Base-by-base conservation (phyloP, 1,284 basidiomycete species). In the Leucoagaricus sp. region DNA sequence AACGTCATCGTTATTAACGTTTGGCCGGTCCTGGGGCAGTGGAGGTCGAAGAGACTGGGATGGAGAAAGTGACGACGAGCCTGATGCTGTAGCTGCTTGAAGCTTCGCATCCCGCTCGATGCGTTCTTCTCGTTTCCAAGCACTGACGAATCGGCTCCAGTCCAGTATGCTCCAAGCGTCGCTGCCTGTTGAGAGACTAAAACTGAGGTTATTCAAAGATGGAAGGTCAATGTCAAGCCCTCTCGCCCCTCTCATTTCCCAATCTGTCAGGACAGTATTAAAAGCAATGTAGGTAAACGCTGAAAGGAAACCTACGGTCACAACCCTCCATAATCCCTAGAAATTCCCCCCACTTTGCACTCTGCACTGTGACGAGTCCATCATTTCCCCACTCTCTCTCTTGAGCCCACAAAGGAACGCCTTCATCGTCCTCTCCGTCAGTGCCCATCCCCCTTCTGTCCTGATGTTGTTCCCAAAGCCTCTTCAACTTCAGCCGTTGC, bases 321-420 rank as follows among this genome's bases (percentile, higher is more conserved):
- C 87, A 91, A 2, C 88, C 90, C 61, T 97, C 92, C 67, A 99
- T 80, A 19, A 87, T 85, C 4, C 96, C 96, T 15, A 99, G 74
- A 72, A 94, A 96, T 67, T 95, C 92, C 23, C 95, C 95, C 94
- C 94, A 97, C 63, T 86, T 86, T 13, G 95, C 93, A 63, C 89
- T 92, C 61, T 90, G 85, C 13, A 99, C 82, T 10, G 89, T 91
- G 17, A 99, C 96, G 13, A 99, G 78, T 0, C 95, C 96, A 67
- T 99, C 97, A 69, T 98, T 98, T 1, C 96, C 96, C 84, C 91
- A 91, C 62, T 89, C 75, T 26, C 74, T 77, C 29, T 81, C 79
- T 49, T 71, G 71, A 19, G 72, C 74, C 80, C 80, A 81, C 13
- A 77, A 58, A 1, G 72, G 72, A 23, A 56, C 61, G 42, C 47